A percentile compares a stretch with the other conserved stretches of the same genome.
phyloP scores from a whole-genome alignment of 2,329 filamentous ascomycete species.

The Cercospora sojina region DNA sequence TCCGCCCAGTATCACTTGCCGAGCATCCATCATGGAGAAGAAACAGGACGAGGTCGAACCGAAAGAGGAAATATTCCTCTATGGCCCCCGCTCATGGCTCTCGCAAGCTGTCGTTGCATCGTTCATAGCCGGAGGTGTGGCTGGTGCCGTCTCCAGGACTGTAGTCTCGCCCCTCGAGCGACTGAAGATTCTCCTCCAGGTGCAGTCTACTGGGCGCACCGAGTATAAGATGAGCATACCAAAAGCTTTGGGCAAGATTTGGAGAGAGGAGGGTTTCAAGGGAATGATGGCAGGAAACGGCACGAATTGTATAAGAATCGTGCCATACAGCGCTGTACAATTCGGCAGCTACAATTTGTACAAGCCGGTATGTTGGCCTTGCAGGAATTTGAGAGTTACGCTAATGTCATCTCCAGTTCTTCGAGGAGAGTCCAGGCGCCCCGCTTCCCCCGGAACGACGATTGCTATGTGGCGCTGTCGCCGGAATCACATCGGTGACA shows the following conservation, averaged over 20 bases:
- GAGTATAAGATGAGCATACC: conserved; percentile 92
- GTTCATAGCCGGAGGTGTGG: conserved; percentile 90
- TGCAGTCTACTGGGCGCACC: conserved; percentile 84
- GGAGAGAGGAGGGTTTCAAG: conserved; percentile 92
- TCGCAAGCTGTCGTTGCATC: conserved; percentile 85
- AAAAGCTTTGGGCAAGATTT: conserved; percentile 91
- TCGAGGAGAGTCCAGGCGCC: conserved; percentile 71
- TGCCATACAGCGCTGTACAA: conserved; percentile 96
- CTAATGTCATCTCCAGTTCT: conserved; percentile 54
- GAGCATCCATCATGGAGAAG: neutral
- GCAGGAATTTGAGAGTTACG: neutral
- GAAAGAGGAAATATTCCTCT: conserved; percentile 2
- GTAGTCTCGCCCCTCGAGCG: conserved; percentile 95
- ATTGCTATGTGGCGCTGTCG: conserved; percentile 83
- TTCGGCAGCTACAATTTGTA: conserved; percentile 99
- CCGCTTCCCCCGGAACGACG: conserved; percentile 72
- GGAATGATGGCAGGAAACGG: conserved; percentile 98
- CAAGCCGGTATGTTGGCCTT: conserved; percentile 66
- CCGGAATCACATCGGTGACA: conserved; percentile 92
- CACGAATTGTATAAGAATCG: conserved; percentile 96
- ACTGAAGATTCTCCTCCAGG: conserved; percentile 95
- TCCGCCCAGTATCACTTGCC: neutral
- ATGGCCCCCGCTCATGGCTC: conserved; percentile 42
- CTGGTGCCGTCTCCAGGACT: conserved; percentile 94
- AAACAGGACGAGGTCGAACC: neutral